A percentile compares a stretch with the other conserved stretches of the same genome.
These are phyloP conservation scores for Chenopodium album DNA, from an alignment of 148 eudicot genomes.

Conservation along the genomic window DNA sequence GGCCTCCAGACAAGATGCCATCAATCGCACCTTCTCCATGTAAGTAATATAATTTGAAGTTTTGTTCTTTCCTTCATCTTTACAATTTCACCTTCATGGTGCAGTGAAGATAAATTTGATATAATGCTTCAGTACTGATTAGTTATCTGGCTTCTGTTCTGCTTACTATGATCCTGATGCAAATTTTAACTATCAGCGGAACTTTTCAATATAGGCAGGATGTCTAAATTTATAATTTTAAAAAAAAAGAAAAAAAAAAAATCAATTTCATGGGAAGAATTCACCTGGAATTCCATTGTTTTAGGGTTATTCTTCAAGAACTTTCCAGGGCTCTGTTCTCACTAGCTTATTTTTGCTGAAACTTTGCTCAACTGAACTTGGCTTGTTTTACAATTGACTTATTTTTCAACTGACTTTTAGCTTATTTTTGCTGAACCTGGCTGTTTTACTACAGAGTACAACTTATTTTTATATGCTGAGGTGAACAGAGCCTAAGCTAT, in stretches of 20 bases:
- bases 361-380: no score
- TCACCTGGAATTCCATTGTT: background rate
- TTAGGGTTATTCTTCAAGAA: background rate
- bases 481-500: no score
- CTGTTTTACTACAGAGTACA: no score
- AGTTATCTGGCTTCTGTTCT: background rate
- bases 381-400: no score
- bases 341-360: background rate
- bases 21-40: conserved; percentile 62
- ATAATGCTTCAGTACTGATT: background rate
- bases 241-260: no score
- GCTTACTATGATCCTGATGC: background rate
- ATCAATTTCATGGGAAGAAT: background rate
- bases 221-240: background rate
- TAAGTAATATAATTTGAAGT: conserved; percentile 41
- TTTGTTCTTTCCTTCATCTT: background rate
- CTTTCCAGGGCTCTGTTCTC: background rate
- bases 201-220: background rate
- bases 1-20: conserved; percentile 53
- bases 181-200: background rate
- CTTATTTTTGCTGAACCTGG: no score
- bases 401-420: no score
- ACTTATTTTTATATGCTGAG: no score
- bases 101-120: background rate
- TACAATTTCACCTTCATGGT: background rate